phyloP scores from a whole-genome alignment of 2,329 filamentous ascomycete genomes.

The Metarhizium brunneum region DNA sequence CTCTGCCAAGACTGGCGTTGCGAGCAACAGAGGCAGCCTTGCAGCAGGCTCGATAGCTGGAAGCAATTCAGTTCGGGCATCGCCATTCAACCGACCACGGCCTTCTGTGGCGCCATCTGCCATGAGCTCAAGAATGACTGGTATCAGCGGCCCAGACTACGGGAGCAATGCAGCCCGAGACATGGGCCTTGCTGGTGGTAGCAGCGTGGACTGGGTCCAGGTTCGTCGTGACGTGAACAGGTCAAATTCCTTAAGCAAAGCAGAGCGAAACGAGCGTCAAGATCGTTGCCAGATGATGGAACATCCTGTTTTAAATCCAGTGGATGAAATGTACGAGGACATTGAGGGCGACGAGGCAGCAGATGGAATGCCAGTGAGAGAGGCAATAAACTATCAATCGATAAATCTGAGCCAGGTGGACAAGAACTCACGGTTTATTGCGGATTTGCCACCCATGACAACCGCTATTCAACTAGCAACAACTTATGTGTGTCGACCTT shows the following conservation, averaged over 20 bases:
- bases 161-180: conserved; percentile 53
- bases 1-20: conserved; percentile 86
- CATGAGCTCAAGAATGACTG: conserved; percentile 35
- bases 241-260: conserved; percentile 84
- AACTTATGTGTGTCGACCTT: conserved; percentile 86
- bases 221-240: conserved; percentile 92
- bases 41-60: conserved; percentile 42
- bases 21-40: conserved; percentile 79
- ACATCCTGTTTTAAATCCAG: conserved; percentile 75
- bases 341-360: conserved; percentile 85
- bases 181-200: conserved; percentile 53
- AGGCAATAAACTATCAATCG: conserved; percentile 70
- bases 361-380: conserved; percentile 72
- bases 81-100: conserved; percentile 33
- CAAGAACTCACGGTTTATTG: conserved; percentile 89
- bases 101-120: conserved; percentile 22
- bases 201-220: conserved; percentile 84
- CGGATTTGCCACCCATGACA: conserved; percentile 69
- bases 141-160: conserved; percentile 25
- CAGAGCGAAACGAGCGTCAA: conserved; percentile 73
- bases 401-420: conserved; percentile 83
- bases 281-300: conserved; percentile 95
- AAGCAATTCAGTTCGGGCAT: conserved; percentile 30
- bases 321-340: conserved; percentile 78
- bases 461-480: conserved; percentile 78